These are phyloP conservation scores for Bryoerythrophyllum caledonicum DNA, from an alignment of 225 moss, liverwort and hornwort species.

Conservation along the genomic window DNA sequence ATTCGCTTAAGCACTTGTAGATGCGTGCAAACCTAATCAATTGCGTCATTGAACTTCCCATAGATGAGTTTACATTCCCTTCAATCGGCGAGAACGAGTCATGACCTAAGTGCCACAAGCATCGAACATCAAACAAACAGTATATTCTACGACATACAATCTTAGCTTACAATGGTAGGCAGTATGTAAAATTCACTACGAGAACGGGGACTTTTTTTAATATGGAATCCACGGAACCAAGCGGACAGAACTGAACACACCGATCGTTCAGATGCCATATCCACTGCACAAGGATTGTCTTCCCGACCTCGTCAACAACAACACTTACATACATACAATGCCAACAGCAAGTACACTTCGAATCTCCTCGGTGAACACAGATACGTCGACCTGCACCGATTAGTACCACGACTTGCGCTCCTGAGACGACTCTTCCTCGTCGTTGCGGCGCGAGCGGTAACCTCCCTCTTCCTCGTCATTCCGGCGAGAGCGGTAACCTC, in stretches of 20 bases:
- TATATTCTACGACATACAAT: no score
- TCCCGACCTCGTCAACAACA: background rate
- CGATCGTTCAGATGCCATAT: background rate
- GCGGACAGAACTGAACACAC: background rate
- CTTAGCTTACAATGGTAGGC: background rate
- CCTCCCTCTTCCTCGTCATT: background rate
- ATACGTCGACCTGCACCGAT: background rate
- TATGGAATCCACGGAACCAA: background rate
- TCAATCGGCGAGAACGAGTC: no score
- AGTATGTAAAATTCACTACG: background rate
- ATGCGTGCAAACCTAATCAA: no score
- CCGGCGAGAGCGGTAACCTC: background rate
- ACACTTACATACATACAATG: constrained; percentile 13
- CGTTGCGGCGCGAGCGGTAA: constrained; percentile 8
- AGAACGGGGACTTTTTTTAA: background rate
- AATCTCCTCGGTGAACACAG: background rate
- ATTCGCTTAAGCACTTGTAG: no score
- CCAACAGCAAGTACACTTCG: constrained; percentile 1
- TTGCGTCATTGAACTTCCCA: no score
- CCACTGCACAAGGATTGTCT: background rate
- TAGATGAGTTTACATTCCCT: no score
- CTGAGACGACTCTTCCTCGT: constrained; percentile 25
- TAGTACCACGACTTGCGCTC: constrained; percentile 43
- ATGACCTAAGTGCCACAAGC: no score
- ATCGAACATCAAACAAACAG: background rate